These are phyloP conservation scores for Lentinula aciculospora DNA, from an alignment of 768 basidiomycete species.

Conservation along the genomic window DNA sequence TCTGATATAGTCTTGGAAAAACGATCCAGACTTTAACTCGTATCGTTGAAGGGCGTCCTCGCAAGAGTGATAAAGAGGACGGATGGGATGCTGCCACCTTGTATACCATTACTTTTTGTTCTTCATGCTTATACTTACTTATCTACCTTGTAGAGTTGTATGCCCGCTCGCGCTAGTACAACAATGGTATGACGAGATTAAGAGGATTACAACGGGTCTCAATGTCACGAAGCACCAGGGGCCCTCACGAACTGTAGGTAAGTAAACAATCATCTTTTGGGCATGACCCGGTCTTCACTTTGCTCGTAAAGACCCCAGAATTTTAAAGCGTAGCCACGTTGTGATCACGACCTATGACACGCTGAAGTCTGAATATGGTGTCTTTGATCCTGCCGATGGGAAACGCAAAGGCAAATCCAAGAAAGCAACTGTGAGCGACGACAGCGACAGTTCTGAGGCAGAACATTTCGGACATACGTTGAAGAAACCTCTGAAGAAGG, in stretches of 20 bases:
- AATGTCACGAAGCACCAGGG: constrained; percentile 77
- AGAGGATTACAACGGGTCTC: constrained; percentile 61
- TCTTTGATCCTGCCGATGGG: constrained; percentile 8
- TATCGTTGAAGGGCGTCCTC: constrained; percentile 77
- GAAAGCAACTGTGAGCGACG: constrained; percentile 27
- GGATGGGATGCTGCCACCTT: constrained; percentile 71
- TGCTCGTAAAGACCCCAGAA: constrained; percentile 41
- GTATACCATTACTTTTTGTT: constrained; percentile 33
- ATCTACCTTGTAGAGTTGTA: constrained; percentile 54
- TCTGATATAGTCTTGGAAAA: constrained; percentile 61
- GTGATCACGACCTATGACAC: constrained; percentile 88
- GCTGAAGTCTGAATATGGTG: constrained; percentile 71
- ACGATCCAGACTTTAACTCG: constrained; percentile 89
- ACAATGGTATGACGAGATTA: constrained; percentile 88
- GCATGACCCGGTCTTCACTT: background rate
- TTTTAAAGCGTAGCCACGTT: constrained; percentile 53
- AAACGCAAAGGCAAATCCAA: constrained; percentile 26
- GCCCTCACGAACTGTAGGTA: constrained; percentile 19
- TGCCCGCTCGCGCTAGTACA: constrained; percentile 83
- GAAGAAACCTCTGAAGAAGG: constrained; percentile 27
- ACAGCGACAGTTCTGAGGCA: constrained; percentile 31
- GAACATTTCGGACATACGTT: constrained; percentile 42
- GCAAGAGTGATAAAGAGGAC: constrained; percentile 60
- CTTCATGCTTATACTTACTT: background rate
- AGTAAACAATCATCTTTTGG: constrained; percentile 10